Evolutionary conservation across 2,329 filamentous ascomycete genomes (phyloP), one percentile per base, ranked within the genome.

Genomic region (Pestalotiopsis sp.): DNA sequence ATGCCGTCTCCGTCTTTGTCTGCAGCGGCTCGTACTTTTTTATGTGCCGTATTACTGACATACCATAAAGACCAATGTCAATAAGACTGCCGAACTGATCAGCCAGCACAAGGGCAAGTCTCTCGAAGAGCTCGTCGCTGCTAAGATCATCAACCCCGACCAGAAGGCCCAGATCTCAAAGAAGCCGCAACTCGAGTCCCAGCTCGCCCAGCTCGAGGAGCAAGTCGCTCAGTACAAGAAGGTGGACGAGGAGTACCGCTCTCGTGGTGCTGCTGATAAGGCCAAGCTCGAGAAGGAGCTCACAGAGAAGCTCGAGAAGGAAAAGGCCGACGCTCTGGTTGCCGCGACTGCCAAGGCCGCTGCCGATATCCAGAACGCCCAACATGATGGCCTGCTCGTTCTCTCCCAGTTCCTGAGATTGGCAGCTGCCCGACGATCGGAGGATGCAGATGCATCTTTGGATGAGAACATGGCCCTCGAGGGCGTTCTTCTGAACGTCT

Each of bases 401-500:
- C 83, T 96, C 72, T 94, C 93, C 4, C 92, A 94, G 78, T 97
- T 96, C 84, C 84, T 96, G 72, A 90, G 92, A 73, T 87, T 94
- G 49, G 93, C 93, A 69, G 93, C 93, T 69, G 90, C 92, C 74
- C 90, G 93, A 73, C 88, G 92, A 74, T 86, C 89, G 23, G 91
- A 93, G 76, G 92, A 92, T 72, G 87, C 84, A 67, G 87, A 92
- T 74, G 86, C 88, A 62, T 81, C 84, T 56, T 80, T 86, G 4
- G 92, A 94, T 68, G 92, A 95, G 83, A 94, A 91, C 80, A 90
- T 90, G 80, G 94, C 93, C 45, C 90, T 96, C 69, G 93, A 97
- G 81, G 93, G 93, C 66, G 90, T 94, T 41, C 85, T 97, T 69
- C 85, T 94, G 61, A 87, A 91, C 70, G 91, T 96, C 39, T 96